Conservation (phyloP, 1,284 basidiomycete species). For the Irpex sp. region DNA sequence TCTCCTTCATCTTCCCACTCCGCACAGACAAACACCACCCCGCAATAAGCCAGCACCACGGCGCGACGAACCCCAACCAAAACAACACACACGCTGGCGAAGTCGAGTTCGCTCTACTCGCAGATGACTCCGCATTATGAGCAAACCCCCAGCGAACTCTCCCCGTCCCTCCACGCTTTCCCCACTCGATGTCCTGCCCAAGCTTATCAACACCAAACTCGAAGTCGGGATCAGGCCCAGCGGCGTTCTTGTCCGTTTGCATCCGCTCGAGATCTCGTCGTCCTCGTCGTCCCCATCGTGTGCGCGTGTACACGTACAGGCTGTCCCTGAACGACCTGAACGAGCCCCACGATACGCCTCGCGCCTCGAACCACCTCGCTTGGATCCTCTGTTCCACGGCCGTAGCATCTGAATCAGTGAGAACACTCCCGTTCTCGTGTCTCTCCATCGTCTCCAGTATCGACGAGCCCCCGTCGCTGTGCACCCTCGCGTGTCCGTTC, state of each 20-base stretch:
- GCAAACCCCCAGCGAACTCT: background rate
- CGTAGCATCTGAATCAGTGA: slow-evolving; percentile 3
- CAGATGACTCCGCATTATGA: background rate
- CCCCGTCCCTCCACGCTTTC: slow-evolving; percentile 13
- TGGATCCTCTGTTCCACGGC: slow-evolving; percentile 8
- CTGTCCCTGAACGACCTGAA: slow-evolving; percentile 11
- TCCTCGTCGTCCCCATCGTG: background rate
- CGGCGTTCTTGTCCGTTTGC: background rate
- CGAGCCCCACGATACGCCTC: slow-evolving; percentile 4
- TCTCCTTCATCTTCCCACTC: slow-evolving; percentile 22
- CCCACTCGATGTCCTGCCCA: slow-evolving; percentile 33
- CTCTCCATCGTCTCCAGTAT: slow-evolving; percentile 13
- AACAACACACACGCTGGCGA: slow-evolving; percentile 53
- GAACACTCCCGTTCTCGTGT: slow-evolving; percentile 10
- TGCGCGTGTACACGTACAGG: background rate
- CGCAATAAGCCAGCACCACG: slow-evolving; percentile 66
- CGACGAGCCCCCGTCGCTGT: background rate
- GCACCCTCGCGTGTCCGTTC: background rate
- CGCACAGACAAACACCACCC: slow-evolving; percentile 57
- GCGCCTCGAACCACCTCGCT: slow-evolving; percentile 5
- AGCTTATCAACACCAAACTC: slow-evolving; percentile 15
- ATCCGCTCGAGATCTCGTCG: background rate
- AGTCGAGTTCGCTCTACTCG: slow-evolving; percentile 5
- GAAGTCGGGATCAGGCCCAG: background rate
- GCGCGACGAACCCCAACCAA: slow-evolving; percentile 66